Percentiles rank a stretch among this genome's conserved stretches.
phyloP scores from a whole-genome alignment of 108 stramenopile species.

The Phaeodactylum tricornutum region DNA sequence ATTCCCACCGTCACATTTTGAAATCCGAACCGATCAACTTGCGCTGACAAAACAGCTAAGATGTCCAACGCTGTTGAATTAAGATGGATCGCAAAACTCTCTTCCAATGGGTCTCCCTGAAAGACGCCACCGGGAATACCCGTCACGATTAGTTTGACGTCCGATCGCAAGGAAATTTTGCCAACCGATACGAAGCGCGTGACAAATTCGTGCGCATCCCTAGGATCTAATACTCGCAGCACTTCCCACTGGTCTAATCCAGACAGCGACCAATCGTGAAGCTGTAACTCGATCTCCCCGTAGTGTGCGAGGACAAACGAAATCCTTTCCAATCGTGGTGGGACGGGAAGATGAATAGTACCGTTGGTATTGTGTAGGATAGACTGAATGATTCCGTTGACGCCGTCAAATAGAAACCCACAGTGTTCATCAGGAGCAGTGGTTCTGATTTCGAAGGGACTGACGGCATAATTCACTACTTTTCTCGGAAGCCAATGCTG shows the following conservation, averaged over 20 bases:
- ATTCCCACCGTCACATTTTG: constrained; percentile 3
- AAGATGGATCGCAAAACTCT: constrained; percentile 2
- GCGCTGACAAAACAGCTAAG: neutral
- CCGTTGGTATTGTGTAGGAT: constrained; percentile 17
- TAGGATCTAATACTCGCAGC: constrained; percentile 29
- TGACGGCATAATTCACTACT: no score
- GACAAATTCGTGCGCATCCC: neutral
- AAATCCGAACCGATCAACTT: neutral
- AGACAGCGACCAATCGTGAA: constrained; percentile 18
- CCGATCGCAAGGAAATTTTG: neutral
- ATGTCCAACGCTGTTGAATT: neutral
- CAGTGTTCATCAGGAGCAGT: constrained; percentile 17
- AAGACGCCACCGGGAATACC: constrained; percentile 5
- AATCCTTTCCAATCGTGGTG: constrained; percentile 21
- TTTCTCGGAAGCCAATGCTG: constrained; percentile 13
- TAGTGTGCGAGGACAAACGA: constrained; percentile 30
- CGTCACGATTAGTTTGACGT: neutral
- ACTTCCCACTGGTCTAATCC: constrained; percentile 46
- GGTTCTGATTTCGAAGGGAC: neutral
- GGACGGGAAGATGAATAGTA: constrained; percentile 12
- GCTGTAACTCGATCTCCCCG: constrained; percentile 14
- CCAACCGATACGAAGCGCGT: neutral
- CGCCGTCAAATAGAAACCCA: constrained; percentile 50
- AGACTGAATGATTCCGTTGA: constrained; percentile 47
- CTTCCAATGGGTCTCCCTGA: constrained; percentile 5